Evolutionary conservation across 2,329 filamentous ascomycete genomes (phyloP).

Genomic region (Biscogniauxia marginata): DNA sequence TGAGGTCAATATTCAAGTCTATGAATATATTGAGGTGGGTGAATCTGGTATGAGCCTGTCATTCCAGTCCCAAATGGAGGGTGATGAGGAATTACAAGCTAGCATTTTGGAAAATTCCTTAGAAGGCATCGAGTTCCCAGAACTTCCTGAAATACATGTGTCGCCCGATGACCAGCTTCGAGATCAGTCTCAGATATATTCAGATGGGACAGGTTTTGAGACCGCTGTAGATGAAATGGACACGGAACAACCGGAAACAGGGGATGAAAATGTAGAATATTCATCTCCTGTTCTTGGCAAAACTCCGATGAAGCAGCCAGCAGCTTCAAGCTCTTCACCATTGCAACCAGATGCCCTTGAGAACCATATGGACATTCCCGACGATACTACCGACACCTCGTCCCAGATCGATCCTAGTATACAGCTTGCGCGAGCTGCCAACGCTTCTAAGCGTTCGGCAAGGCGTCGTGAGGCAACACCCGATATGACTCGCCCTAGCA

Average conservation of each 20-base stretch:
- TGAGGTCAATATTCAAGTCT: constrained; percentile 1
- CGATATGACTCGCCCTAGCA: constrained; percentile 8
- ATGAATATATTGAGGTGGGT: constrained; percentile 3
- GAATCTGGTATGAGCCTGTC: constrained; percentile 10
- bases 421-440: constrained; percentile 25
- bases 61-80: constrained; percentile 27
- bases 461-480: constrained; percentile 12
- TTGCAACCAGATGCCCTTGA: constrained; percentile 4
- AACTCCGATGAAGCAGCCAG: constrained; percentile 5
- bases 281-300: constrained; percentile 9
- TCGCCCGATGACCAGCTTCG: neutral
- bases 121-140: constrained; percentile 6
- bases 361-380: constrained; percentile 3
- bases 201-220: constrained; percentile 2
- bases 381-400: constrained; percentile 13
- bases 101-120: constrained; percentile 26
- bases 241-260: constrained; percentile 2
- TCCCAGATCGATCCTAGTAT: constrained; percentile 23
- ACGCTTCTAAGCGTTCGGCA: constrained; percentile 16
- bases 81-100: constrained; percentile 31
- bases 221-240: constrained; percentile 7
- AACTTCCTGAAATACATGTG: neutral
- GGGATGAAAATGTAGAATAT: constrained; percentile 2
- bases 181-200: constrained; percentile 1
- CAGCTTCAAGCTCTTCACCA: constrained; percentile 8